Percentiles rank a stretch among this genome's conserved stretches.
Conservation (phyloP, 768 basidiomycete genomes). For the Mycena indigotica region DNA sequence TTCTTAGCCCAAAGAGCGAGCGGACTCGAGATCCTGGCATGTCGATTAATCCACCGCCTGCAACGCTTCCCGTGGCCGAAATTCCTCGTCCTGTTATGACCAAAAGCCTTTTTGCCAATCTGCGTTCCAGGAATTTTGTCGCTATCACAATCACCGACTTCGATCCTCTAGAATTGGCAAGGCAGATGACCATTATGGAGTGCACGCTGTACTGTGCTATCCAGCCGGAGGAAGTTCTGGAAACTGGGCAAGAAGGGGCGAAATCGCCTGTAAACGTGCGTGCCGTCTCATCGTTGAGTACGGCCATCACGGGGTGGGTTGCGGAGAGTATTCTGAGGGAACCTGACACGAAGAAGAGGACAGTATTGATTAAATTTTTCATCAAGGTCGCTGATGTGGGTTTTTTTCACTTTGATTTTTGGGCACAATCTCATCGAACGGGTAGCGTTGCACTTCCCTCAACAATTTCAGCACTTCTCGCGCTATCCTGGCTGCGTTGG, state of each 20-base stretch:
- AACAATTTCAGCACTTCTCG: slow-evolving; percentile 92
- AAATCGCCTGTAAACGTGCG: slow-evolving; percentile 71
- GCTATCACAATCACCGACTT: slow-evolving; percentile 83
- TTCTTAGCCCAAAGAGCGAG: slow-evolving; percentile 61
- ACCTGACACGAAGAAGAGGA: slow-evolving; percentile 83
- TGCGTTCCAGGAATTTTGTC: slow-evolving; percentile 67
- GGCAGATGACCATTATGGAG: slow-evolving; percentile 95
- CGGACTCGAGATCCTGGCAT: slow-evolving; percentile 76
- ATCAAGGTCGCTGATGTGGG: slow-evolving; percentile 91
- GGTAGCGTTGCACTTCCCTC: slow-evolving; percentile 78
- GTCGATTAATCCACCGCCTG: slow-evolving; percentile 63
- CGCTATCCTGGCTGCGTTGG: slow-evolving; percentile 90
- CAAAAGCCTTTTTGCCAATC: slow-evolving; percentile 67
- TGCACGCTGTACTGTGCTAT: slow-evolving; percentile 84
- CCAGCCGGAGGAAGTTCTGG: slow-evolving; percentile 84
- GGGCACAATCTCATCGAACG: slow-evolving; percentile 7
- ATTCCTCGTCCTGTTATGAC: slow-evolving; percentile 88
- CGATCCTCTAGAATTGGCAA: slow-evolving; percentile 86
- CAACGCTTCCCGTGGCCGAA: slow-evolving; percentile 51
- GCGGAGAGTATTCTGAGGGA: slow-evolving; percentile 93
- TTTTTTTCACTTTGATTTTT: slow-evolving; percentile 18
- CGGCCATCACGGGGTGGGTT: slow-evolving; percentile 93
- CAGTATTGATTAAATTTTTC: slow-evolving; percentile 81
- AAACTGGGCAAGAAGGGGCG: slow-evolving; percentile 73
- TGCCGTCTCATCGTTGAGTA: slow-evolving; percentile 86